A percentile compares a stretch with the other conserved stretches of the same genome.
Evolutionary conservation across 2,329 filamentous ascomycete genomes (phyloP).

Genomic region (Polychaeton citri): DNA sequence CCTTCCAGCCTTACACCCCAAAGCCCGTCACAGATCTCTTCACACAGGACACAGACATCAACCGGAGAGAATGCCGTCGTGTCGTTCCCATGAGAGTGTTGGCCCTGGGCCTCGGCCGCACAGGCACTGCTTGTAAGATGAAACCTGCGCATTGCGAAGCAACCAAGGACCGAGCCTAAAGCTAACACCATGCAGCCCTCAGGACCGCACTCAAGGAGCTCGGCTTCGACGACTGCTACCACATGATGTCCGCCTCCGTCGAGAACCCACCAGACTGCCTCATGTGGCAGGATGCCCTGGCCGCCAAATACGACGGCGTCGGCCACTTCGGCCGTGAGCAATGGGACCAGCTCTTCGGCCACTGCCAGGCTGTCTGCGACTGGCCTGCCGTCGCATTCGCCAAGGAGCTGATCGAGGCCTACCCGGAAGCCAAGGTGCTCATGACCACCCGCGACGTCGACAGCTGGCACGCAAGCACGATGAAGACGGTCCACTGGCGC

Average conservation of each 20-base stretch:
- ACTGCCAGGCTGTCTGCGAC: constrained; percentile 54
- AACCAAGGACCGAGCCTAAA: no score
- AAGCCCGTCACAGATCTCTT: constrained; percentile 47
- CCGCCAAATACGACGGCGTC: constrained; percentile 47
- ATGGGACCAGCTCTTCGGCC: constrained; percentile 55
- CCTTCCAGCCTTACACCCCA: constrained; percentile 27
- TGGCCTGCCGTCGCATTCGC: constrained; percentile 56
- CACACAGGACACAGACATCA: constrained; percentile 49
- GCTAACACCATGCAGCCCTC: constrained; percentile 34
- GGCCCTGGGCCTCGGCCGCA: constrained; percentile 54
- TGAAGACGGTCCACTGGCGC: constrained; percentile 57
- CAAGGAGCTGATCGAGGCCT: constrained; percentile 56
- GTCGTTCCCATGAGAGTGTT: constrained; percentile 61
- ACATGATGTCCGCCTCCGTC: constrained; percentile 58
- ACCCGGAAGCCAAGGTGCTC: constrained; percentile 60
- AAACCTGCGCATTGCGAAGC: no score
- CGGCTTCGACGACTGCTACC: constrained; percentile 56
- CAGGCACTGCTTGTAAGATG: constrained; percentile 52
- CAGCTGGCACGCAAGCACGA: constrained; percentile 48
- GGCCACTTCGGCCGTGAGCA: constrained; percentile 52
- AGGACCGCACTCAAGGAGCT: constrained; percentile 52
- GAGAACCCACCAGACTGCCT: constrained; percentile 55
- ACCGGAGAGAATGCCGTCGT: constrained; percentile 50
- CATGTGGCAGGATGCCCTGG: constrained; percentile 58
- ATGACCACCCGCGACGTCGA: constrained; percentile 54